Percentiles rank a stretch among this genome's conserved stretches.
Evolutionary conservation across 495 filamentous ascomycete species (phyloP).

Genomic region (Staphylotrichum longicolle): DNA sequence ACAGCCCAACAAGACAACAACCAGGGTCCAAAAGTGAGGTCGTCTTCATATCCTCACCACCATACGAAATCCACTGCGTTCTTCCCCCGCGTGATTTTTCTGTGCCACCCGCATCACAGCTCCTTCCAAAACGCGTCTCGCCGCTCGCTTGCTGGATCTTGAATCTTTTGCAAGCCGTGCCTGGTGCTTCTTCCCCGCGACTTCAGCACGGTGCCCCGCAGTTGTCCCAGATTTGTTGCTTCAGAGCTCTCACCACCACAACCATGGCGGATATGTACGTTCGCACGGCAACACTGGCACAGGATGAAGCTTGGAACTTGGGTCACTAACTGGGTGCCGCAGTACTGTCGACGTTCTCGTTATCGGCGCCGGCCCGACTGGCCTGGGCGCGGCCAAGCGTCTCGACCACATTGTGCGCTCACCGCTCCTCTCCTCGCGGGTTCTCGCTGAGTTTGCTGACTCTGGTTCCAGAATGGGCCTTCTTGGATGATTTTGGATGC

Average conservation of each 20-base stretch:
- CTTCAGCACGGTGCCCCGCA: conserved; percentile 11
- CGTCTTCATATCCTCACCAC: conserved; percentile 13
- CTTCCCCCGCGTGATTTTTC: background rate
- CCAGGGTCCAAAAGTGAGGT: conserved; percentile 13
- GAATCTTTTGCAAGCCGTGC: background rate
- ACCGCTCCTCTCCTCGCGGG: conserved; percentile 20
- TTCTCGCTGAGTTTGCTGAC: conserved; percentile 32
- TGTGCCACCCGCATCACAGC: background rate
- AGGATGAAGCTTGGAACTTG: background rate
- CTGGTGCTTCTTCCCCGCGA: conserved; percentile 2
- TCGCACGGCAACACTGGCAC: too few relatives aligned
- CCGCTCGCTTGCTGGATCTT: conserved; percentile 3
- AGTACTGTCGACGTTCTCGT: conserved; percentile 96
- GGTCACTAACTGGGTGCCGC: background rate
- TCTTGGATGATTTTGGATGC: conserved; percentile 96
- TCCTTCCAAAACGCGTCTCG: background rate
- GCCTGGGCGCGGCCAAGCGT: conserved; percentile 94
- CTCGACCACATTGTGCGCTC: conserved; percentile 85
- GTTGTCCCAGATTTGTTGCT: background rate
- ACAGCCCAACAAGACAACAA: conserved; percentile 11
- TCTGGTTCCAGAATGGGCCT: conserved; percentile 63
- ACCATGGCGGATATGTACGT: too few relatives aligned
- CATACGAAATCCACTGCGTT: background rate
- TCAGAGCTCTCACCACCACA: background rate
- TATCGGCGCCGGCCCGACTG: conserved; percentile 97